These are phyloP conservation scores for Ascochyta fabae DNA, from an alignment of 2,329 filamentous ascomycete genomes.

Conservation along the genomic window DNA sequence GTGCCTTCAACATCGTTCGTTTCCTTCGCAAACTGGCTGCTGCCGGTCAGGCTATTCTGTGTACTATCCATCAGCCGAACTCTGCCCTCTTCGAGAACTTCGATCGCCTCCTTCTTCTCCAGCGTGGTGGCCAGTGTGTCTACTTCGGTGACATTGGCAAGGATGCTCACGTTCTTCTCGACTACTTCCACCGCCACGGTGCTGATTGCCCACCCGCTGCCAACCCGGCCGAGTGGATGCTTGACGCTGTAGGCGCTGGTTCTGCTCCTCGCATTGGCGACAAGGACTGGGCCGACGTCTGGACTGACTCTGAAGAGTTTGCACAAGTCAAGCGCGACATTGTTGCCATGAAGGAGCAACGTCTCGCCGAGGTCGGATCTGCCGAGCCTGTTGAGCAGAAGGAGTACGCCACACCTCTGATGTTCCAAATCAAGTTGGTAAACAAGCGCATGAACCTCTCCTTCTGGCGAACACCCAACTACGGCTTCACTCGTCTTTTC, in stretches of 20 bases:
- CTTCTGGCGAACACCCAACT: slow-evolving; percentile 87
- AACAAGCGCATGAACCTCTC: slow-evolving; percentile 74
- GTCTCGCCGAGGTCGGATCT: slow-evolving; percentile 57
- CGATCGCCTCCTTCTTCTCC: slow-evolving; percentile 78
- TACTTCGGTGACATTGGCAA: slow-evolving; percentile 87
- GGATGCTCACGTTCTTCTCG: slow-evolving; percentile 73
- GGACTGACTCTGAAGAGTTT: slow-evolving; percentile 75
- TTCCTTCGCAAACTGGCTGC: slow-evolving; percentile 78
- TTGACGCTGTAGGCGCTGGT: slow-evolving; percentile 81
- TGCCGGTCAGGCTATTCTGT: slow-evolving; percentile 87
- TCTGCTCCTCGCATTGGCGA: slow-evolving; percentile 74
- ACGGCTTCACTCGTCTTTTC: slow-evolving; percentile 86
- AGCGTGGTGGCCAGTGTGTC: slow-evolving; percentile 79
- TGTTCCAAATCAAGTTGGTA: slow-evolving; percentile 80
- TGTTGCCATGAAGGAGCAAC: slow-evolving; percentile 67
- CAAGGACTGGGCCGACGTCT: slow-evolving; percentile 81
- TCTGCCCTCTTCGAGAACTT: slow-evolving; percentile 88
- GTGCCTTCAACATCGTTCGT: slow-evolving; percentile 77
- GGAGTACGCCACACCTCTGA: slow-evolving; percentile 82
- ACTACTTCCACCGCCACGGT: slow-evolving; percentile 59
- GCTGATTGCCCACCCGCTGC: slow-evolving; percentile 64
- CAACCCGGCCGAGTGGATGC: slow-evolving; percentile 77
- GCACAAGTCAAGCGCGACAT: slow-evolving; percentile 71
- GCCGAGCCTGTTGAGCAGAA: slow-evolving; percentile 61
- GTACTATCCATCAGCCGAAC: slow-evolving; percentile 91